Percentiles rank a stretch among this genome's conserved stretches.
These are phyloP conservation scores for Trichoderma endophyticum DNA, from an alignment of 2,329 filamentous ascomycete species.

Conservation along the genomic window DNA sequence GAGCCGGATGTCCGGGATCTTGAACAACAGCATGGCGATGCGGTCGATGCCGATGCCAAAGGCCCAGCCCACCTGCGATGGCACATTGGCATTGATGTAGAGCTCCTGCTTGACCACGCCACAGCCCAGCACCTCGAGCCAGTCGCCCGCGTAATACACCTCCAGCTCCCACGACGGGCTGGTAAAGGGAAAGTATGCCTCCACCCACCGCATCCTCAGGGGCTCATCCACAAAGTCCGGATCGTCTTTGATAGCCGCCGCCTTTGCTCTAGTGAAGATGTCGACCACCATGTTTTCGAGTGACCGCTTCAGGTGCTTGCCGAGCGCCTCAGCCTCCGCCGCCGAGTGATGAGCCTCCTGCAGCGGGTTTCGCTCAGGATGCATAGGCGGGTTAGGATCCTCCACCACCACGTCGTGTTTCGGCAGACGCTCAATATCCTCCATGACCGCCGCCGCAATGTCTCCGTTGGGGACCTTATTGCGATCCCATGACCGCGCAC, in stretches of 20 bases:
- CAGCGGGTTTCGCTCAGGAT: slow-evolving; percentile 77
- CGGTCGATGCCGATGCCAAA: slow-evolving; percentile 93
- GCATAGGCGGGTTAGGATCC: slow-evolving; percentile 75
- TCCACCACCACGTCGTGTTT: slow-evolving; percentile 73
- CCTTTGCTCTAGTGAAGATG: slow-evolving; percentile 76
- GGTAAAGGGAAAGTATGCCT: slow-evolving; percentile 97
- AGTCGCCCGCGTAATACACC: slow-evolving; percentile 89
- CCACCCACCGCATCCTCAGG: slow-evolving; percentile 86
- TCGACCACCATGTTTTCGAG: slow-evolving; percentile 87
- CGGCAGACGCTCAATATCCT: slow-evolving; percentile 69
- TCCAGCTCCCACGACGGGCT: slow-evolving; percentile 95
- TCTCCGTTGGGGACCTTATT: slow-evolving; percentile 54
- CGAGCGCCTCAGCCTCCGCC: slow-evolving; percentile 79
- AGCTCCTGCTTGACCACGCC: slow-evolving; percentile 84
- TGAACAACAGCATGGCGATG: slow-evolving; percentile 95
- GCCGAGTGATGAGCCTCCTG: slow-evolving; percentile 68
- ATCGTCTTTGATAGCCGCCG: slow-evolving; percentile 55
- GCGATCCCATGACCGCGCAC: slow-evolving; percentile 84
- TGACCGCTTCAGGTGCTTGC: slow-evolving; percentile 80
- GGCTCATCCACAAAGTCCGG: slow-evolving; percentile 61
- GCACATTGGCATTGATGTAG: slow-evolving; percentile 71
- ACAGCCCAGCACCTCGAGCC: slow-evolving; percentile 94
- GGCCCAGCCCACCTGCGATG: slow-evolving; percentile 81
- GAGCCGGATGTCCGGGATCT: slow-evolving; percentile 91
- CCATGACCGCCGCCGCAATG: slow-evolving; percentile 62